These are phyloP conservation scores for Podosphaera xanthii DNA, from an alignment of 2,329 filamentous ascomycete species.

Conservation along the genomic window DNA sequence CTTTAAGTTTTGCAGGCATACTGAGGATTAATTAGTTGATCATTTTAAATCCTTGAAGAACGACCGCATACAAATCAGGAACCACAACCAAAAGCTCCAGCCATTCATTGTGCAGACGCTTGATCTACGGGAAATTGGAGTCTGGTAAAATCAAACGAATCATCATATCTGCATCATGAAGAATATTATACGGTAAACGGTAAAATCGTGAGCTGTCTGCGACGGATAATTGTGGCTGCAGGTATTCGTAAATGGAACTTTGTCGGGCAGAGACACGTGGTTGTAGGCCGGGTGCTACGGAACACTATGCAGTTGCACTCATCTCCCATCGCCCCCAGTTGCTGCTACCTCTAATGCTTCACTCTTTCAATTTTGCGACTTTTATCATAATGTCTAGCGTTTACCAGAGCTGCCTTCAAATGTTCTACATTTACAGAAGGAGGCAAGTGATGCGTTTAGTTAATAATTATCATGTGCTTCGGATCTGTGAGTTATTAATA, in stretches of 20 bases:
- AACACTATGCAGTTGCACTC: too few relatives aligned
- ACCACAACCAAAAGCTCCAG: conserved; percentile 13
- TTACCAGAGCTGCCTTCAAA: too few relatives aligned
- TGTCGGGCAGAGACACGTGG: not conserved
- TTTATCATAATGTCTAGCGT: too few relatives aligned
- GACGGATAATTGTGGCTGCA: not conserved
- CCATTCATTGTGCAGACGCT: conserved; percentile 14
- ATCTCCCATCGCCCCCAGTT: too few relatives aligned
- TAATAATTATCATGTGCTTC: too few relatives aligned
- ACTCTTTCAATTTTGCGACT: too few relatives aligned
- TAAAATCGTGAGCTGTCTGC: not conserved
- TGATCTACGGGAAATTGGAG: not conserved
- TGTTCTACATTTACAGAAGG: too few relatives aligned
- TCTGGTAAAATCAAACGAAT: not conserved
- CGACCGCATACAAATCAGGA: conserved; percentile 14
- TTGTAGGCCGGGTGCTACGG: too few relatives aligned
- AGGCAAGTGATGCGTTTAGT: too few relatives aligned
- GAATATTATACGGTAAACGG: not conserved
- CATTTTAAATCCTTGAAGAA: not conserved
- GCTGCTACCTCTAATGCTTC: too few relatives aligned
- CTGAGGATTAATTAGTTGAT: conserved; percentile 5
- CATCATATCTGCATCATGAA: not conserved
- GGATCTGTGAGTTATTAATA: too few relatives aligned
- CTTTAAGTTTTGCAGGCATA: conserved; percentile 11
- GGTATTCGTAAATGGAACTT: not conserved